Conservation (phyloP, 2,329 filamentous ascomycete species). For the Peltaster fructicola region DNA sequence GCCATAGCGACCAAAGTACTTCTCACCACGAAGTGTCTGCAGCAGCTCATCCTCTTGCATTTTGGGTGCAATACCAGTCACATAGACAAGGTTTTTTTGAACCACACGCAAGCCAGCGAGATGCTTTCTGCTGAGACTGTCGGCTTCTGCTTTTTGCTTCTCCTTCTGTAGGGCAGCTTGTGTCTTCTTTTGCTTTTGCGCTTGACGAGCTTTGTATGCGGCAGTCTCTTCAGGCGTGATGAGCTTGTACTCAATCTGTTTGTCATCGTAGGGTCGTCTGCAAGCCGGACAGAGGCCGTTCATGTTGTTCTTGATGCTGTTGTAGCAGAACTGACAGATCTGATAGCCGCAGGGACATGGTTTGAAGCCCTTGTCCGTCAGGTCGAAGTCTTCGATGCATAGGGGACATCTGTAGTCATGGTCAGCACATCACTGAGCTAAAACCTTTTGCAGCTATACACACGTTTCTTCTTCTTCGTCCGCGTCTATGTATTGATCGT, state of each 20-base stretch:
- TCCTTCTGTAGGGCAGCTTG: conserved; percentile 83
- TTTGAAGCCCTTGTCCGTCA: conserved; percentile 90
- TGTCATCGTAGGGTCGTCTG: conserved; percentile 85
- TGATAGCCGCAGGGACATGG: conserved; percentile 97
- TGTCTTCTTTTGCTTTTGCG: conserved; percentile 80
- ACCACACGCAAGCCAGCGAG: conserved; percentile 88
- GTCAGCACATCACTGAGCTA: too few species aligned
- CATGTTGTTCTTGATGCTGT: conserved; percentile 97
- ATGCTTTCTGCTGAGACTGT: conserved; percentile 89
- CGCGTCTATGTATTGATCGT: conserved; percentile 37
- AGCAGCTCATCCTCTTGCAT: conserved; percentile 84
- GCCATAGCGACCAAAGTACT: conserved; percentile 97
- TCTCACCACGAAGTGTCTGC: conserved; percentile 70
- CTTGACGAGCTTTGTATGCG: conserved; percentile 53
- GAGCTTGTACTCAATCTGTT: conserved; percentile 91
- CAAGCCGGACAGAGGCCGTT: conserved; percentile 97
- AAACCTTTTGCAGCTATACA: too few species aligned
- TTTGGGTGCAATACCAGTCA: conserved; percentile 81
- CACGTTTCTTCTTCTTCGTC: conserved; percentile 39
- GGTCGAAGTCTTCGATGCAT: conserved; percentile 96
- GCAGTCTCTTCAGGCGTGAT: conserved; percentile 82
- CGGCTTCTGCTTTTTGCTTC: conserved; percentile 86
- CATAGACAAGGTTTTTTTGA: conserved; percentile 97
- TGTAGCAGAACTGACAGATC: conserved; percentile 99
- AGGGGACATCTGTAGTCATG: too few species aligned